Conservation (phyloP, 2,329 filamentous ascomycete genomes). For the Aulographum hederae region DNA sequence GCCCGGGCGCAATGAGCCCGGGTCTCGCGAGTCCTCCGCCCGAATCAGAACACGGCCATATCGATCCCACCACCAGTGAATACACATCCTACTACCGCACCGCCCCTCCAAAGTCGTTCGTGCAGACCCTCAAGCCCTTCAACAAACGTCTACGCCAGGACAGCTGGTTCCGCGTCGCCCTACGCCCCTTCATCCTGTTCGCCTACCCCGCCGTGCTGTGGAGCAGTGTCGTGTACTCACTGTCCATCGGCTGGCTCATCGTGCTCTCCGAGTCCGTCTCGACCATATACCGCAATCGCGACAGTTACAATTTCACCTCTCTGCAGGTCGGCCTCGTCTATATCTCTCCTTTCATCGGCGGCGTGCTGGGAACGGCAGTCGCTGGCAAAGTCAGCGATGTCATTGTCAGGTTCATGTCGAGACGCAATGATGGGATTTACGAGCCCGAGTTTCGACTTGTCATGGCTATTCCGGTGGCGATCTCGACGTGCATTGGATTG, state of each 20-base stretch:
- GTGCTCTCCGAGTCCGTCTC: conserved; percentile 80
- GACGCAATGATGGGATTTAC: conserved; percentile 80
- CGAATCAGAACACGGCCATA: too few species aligned
- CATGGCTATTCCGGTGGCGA: conserved; percentile 64
- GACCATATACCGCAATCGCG: conserved; percentile 52
- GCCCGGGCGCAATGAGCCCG: too few species aligned
- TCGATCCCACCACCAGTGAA: not conserved
- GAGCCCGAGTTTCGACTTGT: conserved; percentile 85
- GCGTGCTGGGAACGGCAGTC: conserved; percentile 76
- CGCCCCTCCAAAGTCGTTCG: conserved; percentile 50
- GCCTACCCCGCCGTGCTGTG: conserved; percentile 79
- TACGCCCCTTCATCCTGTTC: conserved; percentile 71
- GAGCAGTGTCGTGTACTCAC: conserved; percentile 69
- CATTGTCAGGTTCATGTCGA: conserved; percentile 65
- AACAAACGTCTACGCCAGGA: conserved; percentile 64
- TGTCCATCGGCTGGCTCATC: conserved; percentile 88
- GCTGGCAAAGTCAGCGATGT: conserved; percentile 77
- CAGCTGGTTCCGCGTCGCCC: conserved; percentile 59
- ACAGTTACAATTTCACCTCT: conserved; percentile 62
- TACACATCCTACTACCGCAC: conserved; percentile 30
- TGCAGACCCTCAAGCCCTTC: conserved; percentile 56
- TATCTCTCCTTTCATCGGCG: conserved; percentile 75
- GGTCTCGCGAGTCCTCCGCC: too few species aligned
- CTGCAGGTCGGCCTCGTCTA: conserved; percentile 76
- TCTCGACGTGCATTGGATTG: conserved; percentile 67